Conservation (phyloP, 805 yeast species). For the Wickerhamomyces chaumierensis region DNA sequence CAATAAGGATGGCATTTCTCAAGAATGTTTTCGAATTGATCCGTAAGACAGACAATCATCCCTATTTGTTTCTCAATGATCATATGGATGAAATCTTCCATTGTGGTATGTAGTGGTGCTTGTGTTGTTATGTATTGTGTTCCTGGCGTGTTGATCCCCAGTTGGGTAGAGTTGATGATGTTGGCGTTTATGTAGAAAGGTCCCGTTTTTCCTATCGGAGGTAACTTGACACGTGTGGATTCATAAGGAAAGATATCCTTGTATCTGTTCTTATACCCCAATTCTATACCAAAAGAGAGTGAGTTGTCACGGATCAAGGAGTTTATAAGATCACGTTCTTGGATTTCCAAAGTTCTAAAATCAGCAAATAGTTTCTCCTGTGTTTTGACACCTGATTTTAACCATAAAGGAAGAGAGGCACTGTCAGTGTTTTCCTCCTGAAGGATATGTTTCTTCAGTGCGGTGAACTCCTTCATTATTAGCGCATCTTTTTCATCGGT, state of each 20-base stretch:
- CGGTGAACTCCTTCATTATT: slow-evolving; percentile 13
- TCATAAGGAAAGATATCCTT: slow-evolving; percentile 74
- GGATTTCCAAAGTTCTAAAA: slow-evolving; percentile 56
- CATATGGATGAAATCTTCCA: slow-evolving; percentile 86
- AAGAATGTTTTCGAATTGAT: slow-evolving; percentile 59
- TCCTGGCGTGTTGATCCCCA: slow-evolving; percentile 21
- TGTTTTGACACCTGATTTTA: too few relatives aligned
- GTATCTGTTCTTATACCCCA: slow-evolving; percentile 67
- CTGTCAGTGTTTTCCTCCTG: too few relatives aligned
- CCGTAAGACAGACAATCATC: slow-evolving; percentile 69
- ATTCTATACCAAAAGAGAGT: slow-evolving; percentile 40
- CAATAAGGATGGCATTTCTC: slow-evolving; percentile 82
- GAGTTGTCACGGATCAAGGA: slow-evolving; percentile 18
- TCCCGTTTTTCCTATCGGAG: neutral
- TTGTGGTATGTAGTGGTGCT: slow-evolving; percentile 73
- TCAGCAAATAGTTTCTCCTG: slow-evolving; percentile 28
- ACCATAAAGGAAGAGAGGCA: too few relatives aligned
- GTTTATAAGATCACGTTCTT: slow-evolving; percentile 59
- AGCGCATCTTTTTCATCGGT: slow-evolving; percentile 7
- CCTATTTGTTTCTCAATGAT: slow-evolving; percentile 52
- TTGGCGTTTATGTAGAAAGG: neutral
- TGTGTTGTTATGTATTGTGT: slow-evolving; percentile 71
- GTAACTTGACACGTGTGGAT: slow-evolving; percentile 27
- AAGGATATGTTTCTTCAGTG: neutral
- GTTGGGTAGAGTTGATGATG: neutral